phyloP scores from a whole-genome alignment of 2,329 filamentous ascomycete species.

The Huntiella savannae region DNA sequence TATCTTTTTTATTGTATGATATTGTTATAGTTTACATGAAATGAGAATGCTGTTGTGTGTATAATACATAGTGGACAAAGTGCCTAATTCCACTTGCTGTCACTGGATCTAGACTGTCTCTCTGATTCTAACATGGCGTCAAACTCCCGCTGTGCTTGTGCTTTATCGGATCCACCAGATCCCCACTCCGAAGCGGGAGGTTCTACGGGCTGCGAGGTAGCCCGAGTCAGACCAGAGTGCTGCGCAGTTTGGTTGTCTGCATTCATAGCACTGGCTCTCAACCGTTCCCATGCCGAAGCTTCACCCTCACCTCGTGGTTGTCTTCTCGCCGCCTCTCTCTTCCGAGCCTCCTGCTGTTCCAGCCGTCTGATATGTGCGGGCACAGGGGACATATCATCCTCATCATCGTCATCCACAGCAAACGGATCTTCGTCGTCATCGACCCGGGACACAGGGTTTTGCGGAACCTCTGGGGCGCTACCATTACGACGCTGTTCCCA shows the following conservation, averaged over 20 bases:
- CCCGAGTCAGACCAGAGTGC: not conserved
- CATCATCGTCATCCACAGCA: constrained; percentile 5
- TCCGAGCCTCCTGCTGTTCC: constrained; percentile 4
- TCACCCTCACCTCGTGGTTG: not conserved
- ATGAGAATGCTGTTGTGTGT: not conserved
- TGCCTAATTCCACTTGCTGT: constrained; percentile 15
- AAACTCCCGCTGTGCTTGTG: constrained; percentile 28
- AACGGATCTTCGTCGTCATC: constrained; percentile 9
- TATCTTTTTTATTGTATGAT: not conserved
- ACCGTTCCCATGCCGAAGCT: constrained; percentile 9
- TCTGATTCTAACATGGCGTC: constrained; percentile 30
- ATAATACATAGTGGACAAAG: too few relatives aligned
- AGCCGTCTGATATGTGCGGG: constrained; percentile 10
- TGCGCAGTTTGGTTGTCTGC: not conserved
- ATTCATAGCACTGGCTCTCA: constrained; percentile 1
- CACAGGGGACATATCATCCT: constrained; percentile 10
- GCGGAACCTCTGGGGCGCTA: not conserved
- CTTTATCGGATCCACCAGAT: not conserved
- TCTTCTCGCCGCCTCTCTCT: not conserved
- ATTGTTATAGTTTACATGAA: not conserved
- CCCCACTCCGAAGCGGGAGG: not conserved
- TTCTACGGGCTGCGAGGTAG: not conserved
- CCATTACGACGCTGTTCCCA: constrained; percentile 9
- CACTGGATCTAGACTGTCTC: constrained; percentile 21
- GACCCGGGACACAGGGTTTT: not conserved